Evolutionary conservation across 805 yeast genomes (phyloP), one percentile per base, ranked within the genome.

Genomic region (Pichia occidentalis): DNA sequence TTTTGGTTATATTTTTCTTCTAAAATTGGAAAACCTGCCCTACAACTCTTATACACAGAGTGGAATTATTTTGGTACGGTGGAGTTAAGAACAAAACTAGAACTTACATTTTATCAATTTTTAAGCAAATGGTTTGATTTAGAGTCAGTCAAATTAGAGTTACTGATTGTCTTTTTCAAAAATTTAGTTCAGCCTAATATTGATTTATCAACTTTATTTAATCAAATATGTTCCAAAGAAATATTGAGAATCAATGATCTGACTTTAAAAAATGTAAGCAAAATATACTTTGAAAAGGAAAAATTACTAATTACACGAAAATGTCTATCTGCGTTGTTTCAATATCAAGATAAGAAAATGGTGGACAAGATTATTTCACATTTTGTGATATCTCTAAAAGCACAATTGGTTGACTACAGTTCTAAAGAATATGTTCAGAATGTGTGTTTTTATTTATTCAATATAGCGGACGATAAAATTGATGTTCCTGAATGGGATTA

Each of bases 31-130:
- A 33, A 37, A n/a, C 26, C 41, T 4, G 45, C 42, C 5, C 24
- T 37, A 24, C 44, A 47, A 2, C 21, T 59, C 18, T 40, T 54
- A 4, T 50, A 50, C 34, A 36, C 55, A 17, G 60, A 59, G 14
- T 59, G 63, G 63, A 37, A 39, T 0, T 58, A 56, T 35, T 53
- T 59, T 37, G 59, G 53, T 1, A 30, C 38, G 22, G 40, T 34
- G 4, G 17, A 24, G 4, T n/a, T 52, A 2, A 31, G 60, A 14
- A 21, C 32, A 1, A 36, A 34, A 19, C 42, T 45, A 32, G 61
- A 56, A 19, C 32, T 59, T 5, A 25, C 40, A 1, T 59, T 59
- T 36, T 55, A 41, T 32, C 40, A 29, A 7, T 19, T 28, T 11
- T 29, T 45, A 7, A 32, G 34, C 5, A 23, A 19, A 14, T 22